Evolutionary conservation across 2,329 filamentous ascomycete species (phyloP), one percentile per base, ranked within the genome.

Genomic region (Parasarocladium wereldwijsianum): DNA sequence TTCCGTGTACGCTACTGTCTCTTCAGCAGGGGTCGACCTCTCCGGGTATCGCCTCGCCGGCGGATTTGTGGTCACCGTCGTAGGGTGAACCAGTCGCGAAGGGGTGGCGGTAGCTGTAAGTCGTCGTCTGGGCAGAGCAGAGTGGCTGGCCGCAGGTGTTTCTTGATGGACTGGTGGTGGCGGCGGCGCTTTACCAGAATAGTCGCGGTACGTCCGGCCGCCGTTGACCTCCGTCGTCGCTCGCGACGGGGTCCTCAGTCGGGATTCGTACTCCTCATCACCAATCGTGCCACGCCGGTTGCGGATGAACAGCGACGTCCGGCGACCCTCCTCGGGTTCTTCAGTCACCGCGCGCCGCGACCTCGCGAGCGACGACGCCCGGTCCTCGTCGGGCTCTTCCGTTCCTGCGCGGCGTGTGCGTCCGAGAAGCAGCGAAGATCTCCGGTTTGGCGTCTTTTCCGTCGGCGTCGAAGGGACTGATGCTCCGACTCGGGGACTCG

Each of bases 221-320:
- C 50, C 43, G 17, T 55, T 60, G 31, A 64, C 57, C 35, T 77
- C 72, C 1, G 70, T 75, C 20, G 57, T 51, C 4, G 70, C 69
- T 15, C 73, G 58, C 4, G 71, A 74, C 1, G 70, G 68, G 3
- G 64, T 58, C n/a, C 66, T 62, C 37, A 66, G 60, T 18, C 58
- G 54, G n/a, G 44, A 26, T 13, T 65, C 62, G 2, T 68, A 62
- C 8, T 65, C 62, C 2, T 67, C 57, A 18, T 62, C 57, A 10
- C 58, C 58, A 17, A 59, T 45, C 20, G 62, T 62, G 9, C 52
- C 54, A 21, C 64, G 55, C 15, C 65, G 57, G 23, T 50, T 51
- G 29, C 64, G 60, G 11, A 60, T 42, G 20, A 67, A 41, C 5
- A 64, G 35, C 22, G 58, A 57, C 19, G 59, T 60, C 35, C 51